A percentile compares a stretch with the other conserved stretches of the same genome.
phyloP scores from a whole-genome alignment of 2,329 filamentous ascomycete genomes.

The Aspergillus sp. region DNA sequence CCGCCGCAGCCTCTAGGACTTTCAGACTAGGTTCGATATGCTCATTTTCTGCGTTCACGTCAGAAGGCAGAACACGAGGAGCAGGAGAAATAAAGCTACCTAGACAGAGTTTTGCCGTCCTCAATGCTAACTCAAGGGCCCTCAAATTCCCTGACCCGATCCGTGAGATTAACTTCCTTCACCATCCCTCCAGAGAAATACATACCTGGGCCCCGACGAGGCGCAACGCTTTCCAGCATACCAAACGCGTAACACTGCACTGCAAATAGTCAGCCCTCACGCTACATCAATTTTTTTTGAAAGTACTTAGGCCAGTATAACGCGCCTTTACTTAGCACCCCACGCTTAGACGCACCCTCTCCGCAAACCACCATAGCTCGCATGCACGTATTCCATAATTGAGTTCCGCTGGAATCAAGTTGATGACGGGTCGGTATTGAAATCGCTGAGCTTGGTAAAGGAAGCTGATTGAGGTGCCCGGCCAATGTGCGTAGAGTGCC shows the following conservation, averaged over 20 bases:
- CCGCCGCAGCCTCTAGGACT: slow-evolving; percentile 56
- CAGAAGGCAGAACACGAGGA: slow-evolving; percentile 8
- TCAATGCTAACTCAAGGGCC: slow-evolving; percentile 60
- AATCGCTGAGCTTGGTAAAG: slow-evolving; percentile 2
- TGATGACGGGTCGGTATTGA: slow-evolving; percentile 7
- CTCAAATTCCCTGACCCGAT: slow-evolving; percentile 41
- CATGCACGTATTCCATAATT: slow-evolving; percentile 33
- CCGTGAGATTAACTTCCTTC: not conserved
- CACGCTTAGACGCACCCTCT: slow-evolving; percentile 2
- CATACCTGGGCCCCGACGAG: slow-evolving; percentile 9
- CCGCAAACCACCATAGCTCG: slow-evolving; percentile 10
- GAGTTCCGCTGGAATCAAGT: slow-evolving; percentile 26
- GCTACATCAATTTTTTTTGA: not conserved
- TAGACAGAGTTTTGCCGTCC: slow-evolving; percentile 56
- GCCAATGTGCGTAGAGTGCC: slow-evolving; percentile 8
- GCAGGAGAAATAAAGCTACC: slow-evolving; percentile 33
- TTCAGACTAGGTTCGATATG: slow-evolving; percentile 52
- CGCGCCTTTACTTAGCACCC: slow-evolving; percentile 15
- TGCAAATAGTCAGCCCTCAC: slow-evolving; percentile 8
- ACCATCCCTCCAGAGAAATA: not conserved
- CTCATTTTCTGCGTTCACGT: slow-evolving; percentile 36
- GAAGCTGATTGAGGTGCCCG: slow-evolving; percentile 10
- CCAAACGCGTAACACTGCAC: slow-evolving; percentile 56
- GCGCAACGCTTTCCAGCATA: slow-evolving; percentile 51
- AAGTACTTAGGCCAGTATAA: not conserved